Percentiles rank a stretch among this genome's conserved stretches.
phyloP scores from a whole-genome alignment of 306 rosid species.

The Vigna unguiculata region DNA sequence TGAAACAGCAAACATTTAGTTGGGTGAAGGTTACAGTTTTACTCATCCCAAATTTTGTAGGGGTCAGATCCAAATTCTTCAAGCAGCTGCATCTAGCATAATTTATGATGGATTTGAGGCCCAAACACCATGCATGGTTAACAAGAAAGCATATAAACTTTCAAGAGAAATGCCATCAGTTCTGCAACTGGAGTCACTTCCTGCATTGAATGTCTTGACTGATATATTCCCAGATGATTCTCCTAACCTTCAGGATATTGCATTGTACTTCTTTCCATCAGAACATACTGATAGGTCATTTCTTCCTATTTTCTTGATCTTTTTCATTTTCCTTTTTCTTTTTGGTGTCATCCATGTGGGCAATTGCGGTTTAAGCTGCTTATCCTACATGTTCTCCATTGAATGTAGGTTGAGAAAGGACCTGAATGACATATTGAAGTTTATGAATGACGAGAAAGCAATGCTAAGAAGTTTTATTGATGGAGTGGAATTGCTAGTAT shows the following conservation, averaged over 20 bases:
- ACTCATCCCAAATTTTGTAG: conserved; percentile 48
- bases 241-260: conserved; percentile 69
- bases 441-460: conserved; percentile 57
- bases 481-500: conserved; percentile 68
- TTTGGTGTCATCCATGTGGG: not conserved
- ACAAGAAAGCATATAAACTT: conserved; percentile 53
- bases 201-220: conserved; percentile 49
- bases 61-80: conserved; percentile 63
- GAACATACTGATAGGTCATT: conserved; percentile 56
- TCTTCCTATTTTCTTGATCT: conserved; percentile 26
- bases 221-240: conserved; percentile 52
- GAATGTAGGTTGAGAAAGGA: conserved; percentile 55
- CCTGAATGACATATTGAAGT: conserved; percentile 48
- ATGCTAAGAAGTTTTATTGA: conserved; percentile 61
- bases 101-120: conserved; percentile 67
- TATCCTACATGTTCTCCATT: conserved; percentile 37
- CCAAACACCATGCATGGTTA: conserved; percentile 62
- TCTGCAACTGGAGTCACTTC: conserved; percentile 57
- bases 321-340: not conserved
- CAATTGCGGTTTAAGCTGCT: conserved; percentile 16
- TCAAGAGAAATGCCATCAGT: conserved; percentile 60
- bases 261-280: conserved; percentile 71
- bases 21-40: conserved; percentile 5
- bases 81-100: conserved; percentile 28
- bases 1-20: not conserved